phyloP scores from a whole-genome alignment of 441 rosid species.

The Gossypium schwendimanii region DNA sequence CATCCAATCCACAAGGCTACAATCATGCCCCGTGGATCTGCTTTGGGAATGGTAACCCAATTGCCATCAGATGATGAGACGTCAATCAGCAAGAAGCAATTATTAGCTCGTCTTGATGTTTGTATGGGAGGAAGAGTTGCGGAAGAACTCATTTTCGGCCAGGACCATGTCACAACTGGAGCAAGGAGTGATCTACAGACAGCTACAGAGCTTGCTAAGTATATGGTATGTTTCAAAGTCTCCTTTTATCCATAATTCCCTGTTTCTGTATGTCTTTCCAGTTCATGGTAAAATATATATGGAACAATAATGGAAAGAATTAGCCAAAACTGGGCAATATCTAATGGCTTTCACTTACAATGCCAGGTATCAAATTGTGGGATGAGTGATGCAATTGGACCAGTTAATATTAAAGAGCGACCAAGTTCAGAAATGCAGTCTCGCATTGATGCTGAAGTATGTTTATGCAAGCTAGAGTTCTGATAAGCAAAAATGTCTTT shows the following conservation, averaged over 20 bases:
- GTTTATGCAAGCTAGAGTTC: constrained; percentile 11
- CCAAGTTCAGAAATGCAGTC: constrained; percentile 97
- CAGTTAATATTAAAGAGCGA: constrained; percentile 85
- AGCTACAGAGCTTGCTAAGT: constrained; percentile 94
- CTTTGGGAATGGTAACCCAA: constrained; percentile 98
- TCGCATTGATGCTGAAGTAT: constrained; percentile 86
- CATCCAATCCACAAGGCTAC: constrained; percentile 98
- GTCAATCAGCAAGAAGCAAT: constrained; percentile 84
- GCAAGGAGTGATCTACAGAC: constrained; percentile 88
- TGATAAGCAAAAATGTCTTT: neutral
- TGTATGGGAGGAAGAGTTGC: constrained; percentile 99
- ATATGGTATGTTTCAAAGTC: constrained; percentile 53
- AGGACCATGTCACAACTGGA: constrained; percentile 83
- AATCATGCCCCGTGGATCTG: constrained; percentile 96
- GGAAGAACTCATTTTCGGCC: constrained; percentile 94
- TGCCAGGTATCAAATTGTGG: constrained; percentile 86
- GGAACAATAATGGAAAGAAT: neutral
- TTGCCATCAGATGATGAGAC: constrained; percentile 95
- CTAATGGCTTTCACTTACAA: neutral
- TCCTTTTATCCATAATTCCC: neutral
- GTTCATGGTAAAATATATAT: neutral
- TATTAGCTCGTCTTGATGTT: constrained; percentile 93
- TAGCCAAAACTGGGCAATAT: neutral
- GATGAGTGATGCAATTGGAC: constrained; percentile 91
- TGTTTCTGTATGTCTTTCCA: neutral